phyloP scores from a whole-genome alignment of 1,284 basidiomycete species.

The Peniophora sp. region DNA sequence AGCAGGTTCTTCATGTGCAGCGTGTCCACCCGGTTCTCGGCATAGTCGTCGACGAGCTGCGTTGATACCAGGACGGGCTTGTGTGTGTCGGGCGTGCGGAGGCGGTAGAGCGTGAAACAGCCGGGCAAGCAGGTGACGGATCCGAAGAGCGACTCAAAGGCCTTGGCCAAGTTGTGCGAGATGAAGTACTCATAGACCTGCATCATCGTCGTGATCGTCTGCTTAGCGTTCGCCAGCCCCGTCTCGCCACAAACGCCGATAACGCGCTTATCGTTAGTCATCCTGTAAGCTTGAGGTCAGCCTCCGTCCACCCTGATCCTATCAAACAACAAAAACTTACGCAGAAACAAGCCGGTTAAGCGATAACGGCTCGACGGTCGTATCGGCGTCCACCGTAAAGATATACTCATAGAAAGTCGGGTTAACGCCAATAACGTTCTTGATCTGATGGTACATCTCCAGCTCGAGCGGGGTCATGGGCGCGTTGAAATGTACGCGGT shows the following conservation, averaged over 20 bases:
- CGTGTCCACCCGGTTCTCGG: conserved; percentile 95
- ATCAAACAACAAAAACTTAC: conserved; percentile 36
- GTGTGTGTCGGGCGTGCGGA: conserved; percentile 89
- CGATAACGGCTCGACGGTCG: conserved; percentile 80
- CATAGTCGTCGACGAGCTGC: conserved; percentile 86
- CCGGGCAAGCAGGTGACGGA: conserved; percentile 97
- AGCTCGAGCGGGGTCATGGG: conserved; percentile 97
- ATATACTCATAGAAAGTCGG: conserved; percentile 97
- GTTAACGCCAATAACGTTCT: conserved; percentile 99
- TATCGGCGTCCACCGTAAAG: conserved; percentile 97
- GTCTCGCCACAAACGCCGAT: conserved; percentile 95
- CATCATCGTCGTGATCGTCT: conserved; percentile 97
- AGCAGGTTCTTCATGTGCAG: conserved; percentile 96
- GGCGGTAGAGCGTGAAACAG: conserved; percentile 93
- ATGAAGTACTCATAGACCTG: conserved; percentile 99
- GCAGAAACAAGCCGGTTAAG: conserved; percentile 89
- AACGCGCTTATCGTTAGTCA: conserved; percentile 91
- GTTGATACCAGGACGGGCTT: conserved; percentile 87
- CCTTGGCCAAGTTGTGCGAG: conserved; percentile 96
- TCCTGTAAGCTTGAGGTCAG: no score
- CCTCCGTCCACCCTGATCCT: no score
- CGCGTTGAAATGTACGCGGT: conserved; percentile 94
- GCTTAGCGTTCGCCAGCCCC: conserved; percentile 81
- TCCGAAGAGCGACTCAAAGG: conserved; percentile 95
- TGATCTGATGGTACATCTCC: conserved; percentile 98